Evolutionary conservation across 495 filamentous ascomycete genomes (phyloP), one percentile per base, ranked within the genome.

Genomic region (Daldinia grandis): DNA sequence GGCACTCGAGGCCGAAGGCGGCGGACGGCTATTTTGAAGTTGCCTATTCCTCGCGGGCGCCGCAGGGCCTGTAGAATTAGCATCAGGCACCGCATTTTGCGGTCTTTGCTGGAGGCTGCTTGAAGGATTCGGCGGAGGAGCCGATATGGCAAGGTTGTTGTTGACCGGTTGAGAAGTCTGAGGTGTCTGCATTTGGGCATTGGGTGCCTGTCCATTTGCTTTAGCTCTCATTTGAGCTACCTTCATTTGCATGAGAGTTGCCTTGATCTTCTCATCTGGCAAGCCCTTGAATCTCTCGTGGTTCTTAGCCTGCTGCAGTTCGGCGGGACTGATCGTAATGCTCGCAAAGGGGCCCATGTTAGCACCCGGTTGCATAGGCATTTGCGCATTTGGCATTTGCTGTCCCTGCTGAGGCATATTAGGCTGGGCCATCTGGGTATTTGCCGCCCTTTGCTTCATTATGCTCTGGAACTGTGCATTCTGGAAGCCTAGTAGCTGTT

Each of bases 211-310:
- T 67, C 71, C 75, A 40, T 69, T 78, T 31, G 70, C 54, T 28
- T 76, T 72, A 15, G 78, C 76, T 47, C 73, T 65, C 4, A 80
- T 64, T 21, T 74, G 64, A 33, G 66, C 71, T 54, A 79, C 31
- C 56, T 72, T 77, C 69, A 74, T 74, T 3, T 74, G 71, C 17
- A 73, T 38, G 0, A 79, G 8, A 7, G 62, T 12, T 15, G 75
- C 64, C 24, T 81, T 82, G 49, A 92, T 81, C 51, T 88, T 84
- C 0, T 90, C 86, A 69, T 91, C 90, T 0, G 79, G 78, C 15
- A 78, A 63, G 19, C 76, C 77, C 54, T 80, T 74, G 57, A 80
- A 76, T 38, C 79, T 81, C 1, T 75, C 74, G 50, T 78, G 66
- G 9, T 69, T 74, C 31, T 82, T 83, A 49, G 83, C 79, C 33